phyloP scores from a whole-genome alignment of 176 grass and related monocot genomes.

The Phoenix roebelenii region DNA sequence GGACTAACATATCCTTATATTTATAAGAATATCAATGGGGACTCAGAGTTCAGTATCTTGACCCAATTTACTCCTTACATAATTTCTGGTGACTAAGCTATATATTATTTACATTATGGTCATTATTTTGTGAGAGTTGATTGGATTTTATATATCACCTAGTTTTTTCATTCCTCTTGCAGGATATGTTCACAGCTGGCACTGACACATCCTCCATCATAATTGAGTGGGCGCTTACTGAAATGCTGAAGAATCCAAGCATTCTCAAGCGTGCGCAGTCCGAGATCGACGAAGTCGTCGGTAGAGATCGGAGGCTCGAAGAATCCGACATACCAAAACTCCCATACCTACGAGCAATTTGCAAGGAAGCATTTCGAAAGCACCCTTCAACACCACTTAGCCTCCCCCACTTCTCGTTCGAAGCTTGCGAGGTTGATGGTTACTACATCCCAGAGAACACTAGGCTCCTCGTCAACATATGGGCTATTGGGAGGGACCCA shows the following conservation, averaged over 20 bases:
- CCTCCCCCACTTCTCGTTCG: constrained; percentile 12
- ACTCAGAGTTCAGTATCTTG: too few relatives aligned
- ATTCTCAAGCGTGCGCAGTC: constrained; percentile 19
- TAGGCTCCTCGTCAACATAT: constrained; percentile 22
- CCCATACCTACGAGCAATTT: constrained; percentile 23
- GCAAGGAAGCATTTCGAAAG: constrained; percentile 30
- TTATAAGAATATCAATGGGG: too few relatives aligned
- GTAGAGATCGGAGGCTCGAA: constrained; percentile 6
- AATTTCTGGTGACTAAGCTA: too few relatives aligned
- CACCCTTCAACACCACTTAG: constrained; percentile 29
- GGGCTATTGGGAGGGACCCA: constrained; percentile 29
- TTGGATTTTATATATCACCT: too few relatives aligned
- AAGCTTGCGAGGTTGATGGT: constrained; percentile 16
- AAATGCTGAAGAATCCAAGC: constrained; percentile 23
- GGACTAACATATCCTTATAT: too few relatives aligned
- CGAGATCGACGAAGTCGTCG: constrained; percentile 20
- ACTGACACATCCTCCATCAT: constrained; percentile 24
- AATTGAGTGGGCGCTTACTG: constrained; percentile 26
- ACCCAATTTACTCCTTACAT: too few relatives aligned
- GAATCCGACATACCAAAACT: constrained; percentile 25
- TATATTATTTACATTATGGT: too few relatives aligned
- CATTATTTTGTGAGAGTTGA: too few relatives aligned
- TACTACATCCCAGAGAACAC: constrained; percentile 19
- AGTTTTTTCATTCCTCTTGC: neutral
- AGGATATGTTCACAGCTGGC: constrained; percentile 31